A percentile compares a stretch with the other conserved stretches of the same genome.
Evolutionary conservation across 805 yeast species (phyloP).

Genomic region (Schizosaccharomyces octosporus): DNA sequence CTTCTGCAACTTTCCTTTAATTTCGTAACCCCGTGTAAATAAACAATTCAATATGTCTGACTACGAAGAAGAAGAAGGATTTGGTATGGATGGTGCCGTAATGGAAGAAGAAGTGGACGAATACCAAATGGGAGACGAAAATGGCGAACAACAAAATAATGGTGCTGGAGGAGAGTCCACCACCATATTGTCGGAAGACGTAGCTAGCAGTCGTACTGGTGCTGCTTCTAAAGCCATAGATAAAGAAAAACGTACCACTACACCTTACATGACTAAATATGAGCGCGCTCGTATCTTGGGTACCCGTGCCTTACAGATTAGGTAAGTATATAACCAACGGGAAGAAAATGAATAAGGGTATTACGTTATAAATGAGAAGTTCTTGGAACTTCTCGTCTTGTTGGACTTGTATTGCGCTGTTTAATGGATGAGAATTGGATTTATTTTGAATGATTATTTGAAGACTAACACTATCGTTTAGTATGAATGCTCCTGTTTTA

Average conservation of each 20-base stretch:
- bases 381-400: background rate
- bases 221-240: slow-evolving; percentile 62
- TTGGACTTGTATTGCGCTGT: background rate
- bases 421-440: too few relatives aligned
- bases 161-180: background rate
- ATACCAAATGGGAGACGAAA: background rate
- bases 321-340: background rate
- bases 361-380: too few relatives aligned
- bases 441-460: too few relatives aligned
- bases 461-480: slow-evolving; percentile 11
- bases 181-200: slow-evolving; percentile 16
- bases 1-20: background rate
- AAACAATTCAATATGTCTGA: background rate
- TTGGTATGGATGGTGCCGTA: background rate
- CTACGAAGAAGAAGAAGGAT: background rate
- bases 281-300: slow-evolving; percentile 96
- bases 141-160: background rate
- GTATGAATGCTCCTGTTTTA: slow-evolving; percentile 93
- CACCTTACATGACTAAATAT: slow-evolving; percentile 97
- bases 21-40: background rate
- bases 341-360: background rate
- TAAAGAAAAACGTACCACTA: slow-evolving; percentile 68
- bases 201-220: slow-evolving; percentile 17
- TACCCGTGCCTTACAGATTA: slow-evolving; percentile 86
- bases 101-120: slow-evolving; percentile 1